phyloP scores from a whole-genome alignment of 2,329 filamentous ascomycete species.

The Botryotinia convoluta region DNA sequence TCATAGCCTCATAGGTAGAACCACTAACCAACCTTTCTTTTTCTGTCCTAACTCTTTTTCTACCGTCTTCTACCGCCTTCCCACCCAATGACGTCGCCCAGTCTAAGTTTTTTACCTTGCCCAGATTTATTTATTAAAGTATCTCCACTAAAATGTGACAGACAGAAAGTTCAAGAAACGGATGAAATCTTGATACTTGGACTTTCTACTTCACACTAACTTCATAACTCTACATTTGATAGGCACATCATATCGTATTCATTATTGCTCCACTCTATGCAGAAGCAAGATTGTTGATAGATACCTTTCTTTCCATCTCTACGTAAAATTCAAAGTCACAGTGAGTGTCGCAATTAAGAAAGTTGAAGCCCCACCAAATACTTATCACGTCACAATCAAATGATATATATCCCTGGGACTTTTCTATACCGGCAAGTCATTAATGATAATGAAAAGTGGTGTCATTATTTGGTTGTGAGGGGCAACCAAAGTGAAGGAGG shows the following conservation, averaged over 20 bases:
- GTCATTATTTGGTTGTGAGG: neutral
- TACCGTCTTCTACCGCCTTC: neutral
- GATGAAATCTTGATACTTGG: neutral
- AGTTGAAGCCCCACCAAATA: neutral
- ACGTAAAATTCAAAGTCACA: no score
- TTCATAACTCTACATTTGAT: neutral
- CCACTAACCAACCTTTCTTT: neutral
- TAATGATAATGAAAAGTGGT: neutral
- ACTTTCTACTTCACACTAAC: no score
- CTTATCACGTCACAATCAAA: neutral
- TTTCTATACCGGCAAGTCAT: neutral
- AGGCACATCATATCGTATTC: neutral
- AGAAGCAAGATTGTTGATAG: neutral
- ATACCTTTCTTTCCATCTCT: neutral
- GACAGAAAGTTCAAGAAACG: neutral
- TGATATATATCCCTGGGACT: no score
- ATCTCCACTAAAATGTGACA: neutral
- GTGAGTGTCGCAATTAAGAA: neutral
- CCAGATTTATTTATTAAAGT: neutral
- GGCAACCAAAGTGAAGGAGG: neutral
- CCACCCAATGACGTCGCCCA: conserved; percentile 4
- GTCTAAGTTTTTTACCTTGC: neutral
- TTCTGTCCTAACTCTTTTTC: neutral
- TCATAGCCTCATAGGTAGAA: neutral
- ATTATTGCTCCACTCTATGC: neutral